Evolutionary conservation across 768 basidiomycete genomes (phyloP).

Genomic region (Tulasnella calospora): DNA sequence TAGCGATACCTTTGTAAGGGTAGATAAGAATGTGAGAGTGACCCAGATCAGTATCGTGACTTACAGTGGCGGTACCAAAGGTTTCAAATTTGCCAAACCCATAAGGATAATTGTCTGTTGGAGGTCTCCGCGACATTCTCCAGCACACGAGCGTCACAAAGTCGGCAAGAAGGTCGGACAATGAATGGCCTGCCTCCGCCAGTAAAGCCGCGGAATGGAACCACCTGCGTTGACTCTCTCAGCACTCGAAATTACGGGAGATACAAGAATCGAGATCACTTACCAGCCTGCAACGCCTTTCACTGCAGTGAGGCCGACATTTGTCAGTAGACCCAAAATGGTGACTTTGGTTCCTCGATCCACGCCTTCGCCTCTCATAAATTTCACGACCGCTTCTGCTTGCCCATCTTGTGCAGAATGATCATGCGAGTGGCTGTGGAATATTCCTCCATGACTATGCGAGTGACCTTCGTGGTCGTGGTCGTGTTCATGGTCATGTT

Average conservation of each 20-base stretch:
- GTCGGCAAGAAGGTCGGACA: slow-evolving; percentile 80
- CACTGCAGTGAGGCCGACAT: slow-evolving; percentile 70
- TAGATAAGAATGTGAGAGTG: background rate
- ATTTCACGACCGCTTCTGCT: slow-evolving; percentile 28
- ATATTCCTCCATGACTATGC: slow-evolving; percentile 51
- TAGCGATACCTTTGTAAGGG: slow-evolving; percentile 49
- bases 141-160: slow-evolving; percentile 87
- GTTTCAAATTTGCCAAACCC: slow-evolving; percentile 93
- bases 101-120: slow-evolving; percentile 74
- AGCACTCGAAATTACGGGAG: background rate
- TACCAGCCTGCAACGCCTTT: slow-evolving; percentile 88
- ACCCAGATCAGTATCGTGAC: background rate
- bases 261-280: slow-evolving; percentile 36
- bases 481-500: slow-evolving; percentile 29
- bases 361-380: slow-evolving; percentile 41
- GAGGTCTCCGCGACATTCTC: slow-evolving; percentile 76
- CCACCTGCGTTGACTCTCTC: slow-evolving; percentile 29
- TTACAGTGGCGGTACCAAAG: slow-evolving; percentile 75
- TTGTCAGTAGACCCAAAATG: slow-evolving; percentile 74
- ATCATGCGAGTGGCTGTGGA: slow-evolving; percentile 57
- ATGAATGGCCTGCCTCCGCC: slow-evolving; percentile 89
- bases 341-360: slow-evolving; percentile 82
- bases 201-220: slow-evolving; percentile 83
- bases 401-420: slow-evolving; percentile 25
- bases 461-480: slow-evolving; percentile 40